Conservation (phyloP, 2,329 filamentous ascomycete species). For the Calonectria naviculata region DNA sequence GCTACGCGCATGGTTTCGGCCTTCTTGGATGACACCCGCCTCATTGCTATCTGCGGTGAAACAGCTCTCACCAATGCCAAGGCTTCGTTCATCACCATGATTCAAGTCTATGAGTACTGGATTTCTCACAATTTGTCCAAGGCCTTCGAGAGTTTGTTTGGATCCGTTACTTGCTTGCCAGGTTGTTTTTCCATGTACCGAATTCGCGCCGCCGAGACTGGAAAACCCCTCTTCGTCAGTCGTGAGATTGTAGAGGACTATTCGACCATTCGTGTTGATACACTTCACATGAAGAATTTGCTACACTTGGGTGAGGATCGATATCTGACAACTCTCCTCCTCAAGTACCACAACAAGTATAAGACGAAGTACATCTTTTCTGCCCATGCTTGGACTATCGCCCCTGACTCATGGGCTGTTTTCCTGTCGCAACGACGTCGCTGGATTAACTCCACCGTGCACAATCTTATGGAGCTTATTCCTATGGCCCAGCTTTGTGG, state of each 20-base stretch:
- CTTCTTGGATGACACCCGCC: slow-evolving; percentile 89
- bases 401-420: slow-evolving; percentile 91
- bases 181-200: slow-evolving; percentile 99
- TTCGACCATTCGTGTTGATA: slow-evolving; percentile 94
- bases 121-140: slow-evolving; percentile 98
- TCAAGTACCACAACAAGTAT: slow-evolving; percentile 93
- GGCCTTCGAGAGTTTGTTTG: slow-evolving; percentile 97
- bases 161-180: slow-evolving; percentile 95
- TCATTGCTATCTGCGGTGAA: slow-evolving; percentile 96
- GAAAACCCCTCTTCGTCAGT: slow-evolving; percentile 96
- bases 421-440: slow-evolving; percentile 98
- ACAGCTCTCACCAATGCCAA: slow-evolving; percentile 94
- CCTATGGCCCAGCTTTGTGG: slow-evolving; percentile 94
- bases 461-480: slow-evolving; percentile 96
- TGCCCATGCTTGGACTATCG: slow-evolving; percentile 96
- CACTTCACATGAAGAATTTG: slow-evolving; percentile 98
- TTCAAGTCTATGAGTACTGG: slow-evolving; percentile 99
- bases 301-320: slow-evolving; percentile 97
- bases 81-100: slow-evolving; percentile 95
- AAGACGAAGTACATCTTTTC: slow-evolving; percentile 98
- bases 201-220: slow-evolving; percentile 91
- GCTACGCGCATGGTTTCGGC: slow-evolving; percentile 91
- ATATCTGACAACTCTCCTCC: slow-evolving; percentile 92
- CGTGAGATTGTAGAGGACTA: slow-evolving; percentile 90
- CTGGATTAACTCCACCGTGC: slow-evolving; percentile 99